Evolutionary conservation across 1,284 basidiomycete species (phyloP), one percentile per base, ranked within the genome.

Genomic region (Laetiporus sulphureus): DNA sequence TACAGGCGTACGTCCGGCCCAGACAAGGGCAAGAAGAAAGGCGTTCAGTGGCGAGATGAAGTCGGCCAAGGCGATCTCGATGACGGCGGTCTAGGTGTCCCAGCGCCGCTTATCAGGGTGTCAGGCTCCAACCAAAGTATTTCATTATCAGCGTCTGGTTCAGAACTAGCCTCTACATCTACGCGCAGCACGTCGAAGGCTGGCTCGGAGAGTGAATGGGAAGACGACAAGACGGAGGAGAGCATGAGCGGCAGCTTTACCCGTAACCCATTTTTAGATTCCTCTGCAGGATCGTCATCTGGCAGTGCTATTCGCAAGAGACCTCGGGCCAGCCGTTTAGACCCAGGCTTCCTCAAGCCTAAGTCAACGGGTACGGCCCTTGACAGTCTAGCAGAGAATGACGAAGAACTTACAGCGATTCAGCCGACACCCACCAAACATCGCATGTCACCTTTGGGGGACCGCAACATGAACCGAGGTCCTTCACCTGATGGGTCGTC

Each of bases 31-130:
- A 67, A 82, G 62, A 77, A 76, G 59, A 94, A 94, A 62, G 83
- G 77, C 41, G 87, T 95, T 13, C 83, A 92, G 54, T 95, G 91
- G 91, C 77, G 73, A 41, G 91, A 95, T 54, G 86, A 93, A 59
- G 88, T 75, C 4, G 91, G 91, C 5, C 83, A 86, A 57, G 91
- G 91, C 7, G 70, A 77, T 36, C 64, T 94, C 35, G 86, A 89
- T 51, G 89, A 91, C 54, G 73, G 73, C 20, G 77, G 79, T 20
- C 41, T 57, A 32, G 49, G 56, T 21, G 12, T 48, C 8, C 36
- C 51, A 8, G 46, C 51, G 2, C 49, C 51, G 5, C 47, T 49
- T 13, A 55, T 59, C 36, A 51, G 55, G 8, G 45, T 58, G 39
- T 51, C 53, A 7, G 54, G 58, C 32, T 61, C 66, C 22, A 65